A percentile compares a stretch with the other conserved stretches of the same genome.
Conservation (phyloP, 2,329 filamentous ascomycete genomes). For the Emergomyces africanus region DNA sequence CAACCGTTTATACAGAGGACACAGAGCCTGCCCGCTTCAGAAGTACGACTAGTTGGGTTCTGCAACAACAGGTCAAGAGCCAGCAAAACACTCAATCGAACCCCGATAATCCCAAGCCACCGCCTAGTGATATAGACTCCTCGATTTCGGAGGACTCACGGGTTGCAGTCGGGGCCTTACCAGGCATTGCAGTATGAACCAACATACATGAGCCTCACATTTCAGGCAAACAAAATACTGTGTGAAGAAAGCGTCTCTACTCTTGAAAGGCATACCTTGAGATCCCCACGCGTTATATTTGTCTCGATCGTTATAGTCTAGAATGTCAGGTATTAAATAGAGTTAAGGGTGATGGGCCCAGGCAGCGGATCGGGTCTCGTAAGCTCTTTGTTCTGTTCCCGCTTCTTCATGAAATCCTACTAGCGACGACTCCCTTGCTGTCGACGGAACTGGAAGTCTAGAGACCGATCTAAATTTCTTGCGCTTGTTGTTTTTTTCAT, state of each 20-base stretch:
- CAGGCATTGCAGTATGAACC: not conserved
- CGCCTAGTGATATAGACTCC: not conserved
- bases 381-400: not conserved
- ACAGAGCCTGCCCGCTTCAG: conserved; percentile 8
- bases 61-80: conserved; percentile 7
- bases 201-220: not conserved
- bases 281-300: not conserved
- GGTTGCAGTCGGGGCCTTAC: not conserved
- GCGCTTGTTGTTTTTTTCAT: not conserved
- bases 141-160: not conserved
- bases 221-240: not conserved
- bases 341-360: not conserved
- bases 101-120: not conserved
- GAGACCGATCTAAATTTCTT: not conserved
- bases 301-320: not conserved
- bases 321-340: not conserved
- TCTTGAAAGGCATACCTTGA: not conserved
- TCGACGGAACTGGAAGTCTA: not conserved
- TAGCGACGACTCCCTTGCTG: not conserved
- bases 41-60: conserved; percentile 10
- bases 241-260: not conserved
- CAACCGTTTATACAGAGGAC: conserved; percentile 5
- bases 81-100: not conserved
- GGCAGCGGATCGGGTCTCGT: not conserved
- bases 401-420: not conserved